Conservation (phyloP, 345 rosid genomes). For the Rhodamnia rubescens region DNA sequence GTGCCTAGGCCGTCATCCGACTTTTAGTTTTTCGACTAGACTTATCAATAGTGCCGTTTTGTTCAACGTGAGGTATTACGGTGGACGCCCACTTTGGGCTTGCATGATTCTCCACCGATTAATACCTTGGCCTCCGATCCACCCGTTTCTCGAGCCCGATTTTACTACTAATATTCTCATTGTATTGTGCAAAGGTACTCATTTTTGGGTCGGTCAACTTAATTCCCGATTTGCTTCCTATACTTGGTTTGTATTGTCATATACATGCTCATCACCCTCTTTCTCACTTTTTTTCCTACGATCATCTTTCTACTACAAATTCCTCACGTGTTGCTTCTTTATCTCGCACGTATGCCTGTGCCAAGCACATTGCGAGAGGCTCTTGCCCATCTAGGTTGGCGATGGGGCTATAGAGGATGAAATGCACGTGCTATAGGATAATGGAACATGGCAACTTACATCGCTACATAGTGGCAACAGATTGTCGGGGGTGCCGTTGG, state of each 20-base stretch:
- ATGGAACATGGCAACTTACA: not conserved
- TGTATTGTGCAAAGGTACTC: too few relatives aligned
- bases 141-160: not conserved
- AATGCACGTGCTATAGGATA: not conserved
- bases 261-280: too few relatives aligned
- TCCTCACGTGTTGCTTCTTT: not conserved
- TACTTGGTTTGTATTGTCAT: too few relatives aligned
- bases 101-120: not conserved
- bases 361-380: not conserved
- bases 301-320: not conserved
- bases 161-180: too few relatives aligned
- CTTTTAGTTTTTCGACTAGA: too few relatives aligned
- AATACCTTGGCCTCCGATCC: not conserved
- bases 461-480: not conserved
- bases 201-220: too few relatives aligned
- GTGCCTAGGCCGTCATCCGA: too few relatives aligned
- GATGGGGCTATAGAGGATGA: not conserved
- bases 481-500: not conserved
- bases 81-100: too few relatives aligned
- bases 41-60: too few relatives aligned
- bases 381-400: not conserved
- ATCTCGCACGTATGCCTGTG: not conserved
- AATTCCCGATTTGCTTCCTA: too few relatives aligned
- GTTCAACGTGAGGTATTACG: too few relatives aligned
- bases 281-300: too few relatives aligned